Evolutionary conservation across 768 basidiomycete genomes (phyloP).

Genomic region (Mycena filopes): DNA sequence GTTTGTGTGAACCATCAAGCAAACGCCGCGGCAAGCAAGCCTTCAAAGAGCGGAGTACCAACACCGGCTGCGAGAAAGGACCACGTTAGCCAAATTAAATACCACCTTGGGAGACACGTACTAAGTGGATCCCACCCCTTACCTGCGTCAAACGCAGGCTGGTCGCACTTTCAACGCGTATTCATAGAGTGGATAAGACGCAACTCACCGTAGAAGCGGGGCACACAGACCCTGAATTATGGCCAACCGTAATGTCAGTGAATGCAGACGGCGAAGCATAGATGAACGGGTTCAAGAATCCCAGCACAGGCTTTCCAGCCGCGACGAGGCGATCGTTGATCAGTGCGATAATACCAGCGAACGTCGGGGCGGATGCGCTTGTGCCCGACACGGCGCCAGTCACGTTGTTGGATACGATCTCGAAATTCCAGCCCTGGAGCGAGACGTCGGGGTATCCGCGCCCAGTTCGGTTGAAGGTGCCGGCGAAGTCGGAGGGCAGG

Average conservation of each 20-base stretch:
- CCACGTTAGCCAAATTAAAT: too few relatives aligned
- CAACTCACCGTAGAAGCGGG: not conserved
- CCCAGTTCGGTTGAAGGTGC: conserved; percentile 25
- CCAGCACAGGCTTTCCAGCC: conserved; percentile 43
- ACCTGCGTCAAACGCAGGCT: conserved; percentile 6
- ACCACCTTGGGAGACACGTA: not conserved
- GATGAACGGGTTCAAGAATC: conserved; percentile 39
- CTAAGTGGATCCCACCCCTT: conserved; percentile 17
- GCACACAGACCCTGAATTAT: conserved; percentile 15
- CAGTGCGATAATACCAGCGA: conserved; percentile 54
- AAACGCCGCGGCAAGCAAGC: too few relatives aligned
- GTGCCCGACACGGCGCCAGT: conserved; percentile 47
- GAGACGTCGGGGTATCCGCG: conserved; percentile 35
- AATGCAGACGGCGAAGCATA: conserved; percentile 6
- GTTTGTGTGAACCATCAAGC: too few relatives aligned
- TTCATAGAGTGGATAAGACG: too few relatives aligned
- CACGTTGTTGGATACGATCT: conserved; percentile 1
- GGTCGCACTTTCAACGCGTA: too few relatives aligned
- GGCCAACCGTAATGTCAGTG: conserved; percentile 14
- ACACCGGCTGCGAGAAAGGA: too few relatives aligned
- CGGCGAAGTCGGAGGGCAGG: conserved; percentile 20
- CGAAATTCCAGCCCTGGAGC: conserved; percentile 22
- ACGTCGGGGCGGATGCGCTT: conserved; percentile 54
- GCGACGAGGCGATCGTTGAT: conserved; percentile 53
- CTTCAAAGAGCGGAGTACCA: too few relatives aligned